A percentile compares a stretch with the other conserved stretches of the same genome.
These are phyloP conservation scores for Albugo laibachii DNA, from an alignment of 352 stramenopile genomes.

Conservation along the genomic window DNA sequence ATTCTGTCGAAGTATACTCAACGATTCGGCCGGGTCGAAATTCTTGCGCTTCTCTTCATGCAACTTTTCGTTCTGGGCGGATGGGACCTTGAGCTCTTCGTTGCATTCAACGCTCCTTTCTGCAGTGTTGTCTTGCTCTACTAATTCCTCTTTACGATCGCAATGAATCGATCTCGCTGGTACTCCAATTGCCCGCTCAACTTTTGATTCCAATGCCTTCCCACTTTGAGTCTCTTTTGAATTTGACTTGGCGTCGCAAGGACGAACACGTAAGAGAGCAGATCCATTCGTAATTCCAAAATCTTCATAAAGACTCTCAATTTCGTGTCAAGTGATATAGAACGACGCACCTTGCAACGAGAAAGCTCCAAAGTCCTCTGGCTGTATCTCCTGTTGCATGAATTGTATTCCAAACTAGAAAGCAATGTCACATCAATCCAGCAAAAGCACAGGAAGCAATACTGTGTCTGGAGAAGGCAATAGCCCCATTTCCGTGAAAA, in stretches of 20 bases:
- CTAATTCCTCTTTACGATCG: neutral
- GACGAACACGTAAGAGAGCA: conserved; percentile 64
- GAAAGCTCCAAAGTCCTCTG: conserved; percentile 23
- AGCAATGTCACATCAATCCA: neutral
- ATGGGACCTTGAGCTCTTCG: too few relatives aligned
- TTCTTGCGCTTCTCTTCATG: too few relatives aligned
- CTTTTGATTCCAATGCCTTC: conserved; percentile 5
- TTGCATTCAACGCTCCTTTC: too few relatives aligned
- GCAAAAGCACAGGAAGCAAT: neutral
- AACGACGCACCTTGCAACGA: conserved; percentile 33
- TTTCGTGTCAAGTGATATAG: neutral
- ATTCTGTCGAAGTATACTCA: conserved; percentile 51
- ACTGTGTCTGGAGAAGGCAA: conserved; percentile 17
- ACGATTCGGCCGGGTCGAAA: conserved; percentile 10
- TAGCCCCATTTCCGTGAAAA: conserved; percentile 34
- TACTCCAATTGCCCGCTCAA: neutral
- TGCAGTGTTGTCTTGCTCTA: neutral
- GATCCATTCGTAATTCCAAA: conserved; percentile 62
- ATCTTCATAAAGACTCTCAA: conserved; percentile 13
- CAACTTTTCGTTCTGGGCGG: too few relatives aligned
- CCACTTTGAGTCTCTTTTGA: too few relatives aligned
- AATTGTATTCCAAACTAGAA: conserved; percentile 62
- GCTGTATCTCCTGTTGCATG: conserved; percentile 45
- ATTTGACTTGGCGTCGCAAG: neutral
- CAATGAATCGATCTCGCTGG: neutral